These are phyloP conservation scores for Schwanniomyces vanrijiae DNA, from an alignment of 805 yeast genomes.

Conservation along the genomic window DNA sequence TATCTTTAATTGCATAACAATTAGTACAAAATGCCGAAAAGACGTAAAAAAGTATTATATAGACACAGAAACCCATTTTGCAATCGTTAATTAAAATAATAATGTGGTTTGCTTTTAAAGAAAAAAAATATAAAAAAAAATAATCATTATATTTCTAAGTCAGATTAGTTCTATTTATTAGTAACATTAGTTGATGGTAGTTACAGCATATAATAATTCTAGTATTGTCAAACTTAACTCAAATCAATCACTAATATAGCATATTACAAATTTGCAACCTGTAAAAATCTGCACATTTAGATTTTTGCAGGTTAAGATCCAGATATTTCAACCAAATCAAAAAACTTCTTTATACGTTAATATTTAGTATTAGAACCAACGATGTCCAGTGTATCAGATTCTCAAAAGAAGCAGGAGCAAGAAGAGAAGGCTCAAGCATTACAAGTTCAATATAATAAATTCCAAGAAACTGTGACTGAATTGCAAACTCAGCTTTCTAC, in stretches of 20 bases:
- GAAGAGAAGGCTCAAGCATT: conserved; percentile 40
- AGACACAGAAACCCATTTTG: neutral
- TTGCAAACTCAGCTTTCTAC: conserved; percentile 38
- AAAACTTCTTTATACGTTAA: neutral
- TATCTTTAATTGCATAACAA: too few species aligned
- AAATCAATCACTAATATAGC: too few species aligned
- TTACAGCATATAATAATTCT: neutral
- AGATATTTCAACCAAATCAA: neutral
- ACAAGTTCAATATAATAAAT: conserved; percentile 41
- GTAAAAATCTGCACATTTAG: neutral
- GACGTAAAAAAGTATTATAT: neutral
- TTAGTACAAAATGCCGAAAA: neutral
- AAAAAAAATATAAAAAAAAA: too few species aligned
- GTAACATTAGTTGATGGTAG: too few species aligned
- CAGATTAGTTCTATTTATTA: too few species aligned
- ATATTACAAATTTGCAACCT: neutral
- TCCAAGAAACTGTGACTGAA: conserved; percentile 38
- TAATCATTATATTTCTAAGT: too few species aligned
- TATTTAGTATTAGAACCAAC: neutral
- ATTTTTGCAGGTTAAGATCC: neutral
- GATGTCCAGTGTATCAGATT: conserved; percentile 9
- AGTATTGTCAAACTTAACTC: too few species aligned
- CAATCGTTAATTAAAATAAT: too few species aligned
- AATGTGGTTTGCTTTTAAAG: too few species aligned
- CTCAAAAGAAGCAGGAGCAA: conserved; percentile 14